Base-by-base conservation (phyloP, 495 filamentous ascomycete genomes). In the Aspergillus cavernicola region DNA sequence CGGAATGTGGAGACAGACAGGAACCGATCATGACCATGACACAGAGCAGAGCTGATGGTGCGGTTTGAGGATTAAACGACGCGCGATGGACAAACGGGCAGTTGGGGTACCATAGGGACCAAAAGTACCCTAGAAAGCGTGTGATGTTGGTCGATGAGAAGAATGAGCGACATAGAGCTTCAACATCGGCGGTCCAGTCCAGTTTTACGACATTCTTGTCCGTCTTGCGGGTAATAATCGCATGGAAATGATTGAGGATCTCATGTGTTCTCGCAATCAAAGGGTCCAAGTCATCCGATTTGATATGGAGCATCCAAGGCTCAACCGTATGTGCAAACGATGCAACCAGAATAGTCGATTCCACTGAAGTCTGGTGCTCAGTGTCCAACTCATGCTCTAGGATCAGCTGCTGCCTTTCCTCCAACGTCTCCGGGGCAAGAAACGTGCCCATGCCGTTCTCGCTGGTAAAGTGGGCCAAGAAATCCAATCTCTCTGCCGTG, bases 391-490 rank as follows among this genome's bases (percentile, higher is more conserved):
- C 50, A 31, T 44, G 13, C 18, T 58, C 11, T 9, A 38, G 15
- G 10, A 53, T 38, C 1, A 53, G 45, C n/a, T 56, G 55, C 32
- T 66, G 64, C 10, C 57, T 48, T 23, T 52, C 38, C 20, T 50
- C 39, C 7, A 66, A 56, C 1, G 61, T 57, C 19, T 60, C 53
- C 0, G 39, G 49, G 22, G 62, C 64, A 0, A 63, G 51, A 20
- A 66, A 66, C 2, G 59, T 61, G 0, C 48, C 50, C 59, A 66
- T 58, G 1, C 64, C 64, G 22, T 15, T 52, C n/a, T 47, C 45
- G 23, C 59, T 64, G 12, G 64, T 66, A 18, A 66, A 66, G 32
- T 64, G 58, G 13, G 59, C 59, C 6, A 66, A 43, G 31, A 61
- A 58, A 24, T 64, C 64, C 6, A 66, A 35, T 20, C 53, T 53